phyloP scores from a whole-genome alignment of 2,329 filamentous ascomycete genomes.

The Penicillium sp. region DNA sequence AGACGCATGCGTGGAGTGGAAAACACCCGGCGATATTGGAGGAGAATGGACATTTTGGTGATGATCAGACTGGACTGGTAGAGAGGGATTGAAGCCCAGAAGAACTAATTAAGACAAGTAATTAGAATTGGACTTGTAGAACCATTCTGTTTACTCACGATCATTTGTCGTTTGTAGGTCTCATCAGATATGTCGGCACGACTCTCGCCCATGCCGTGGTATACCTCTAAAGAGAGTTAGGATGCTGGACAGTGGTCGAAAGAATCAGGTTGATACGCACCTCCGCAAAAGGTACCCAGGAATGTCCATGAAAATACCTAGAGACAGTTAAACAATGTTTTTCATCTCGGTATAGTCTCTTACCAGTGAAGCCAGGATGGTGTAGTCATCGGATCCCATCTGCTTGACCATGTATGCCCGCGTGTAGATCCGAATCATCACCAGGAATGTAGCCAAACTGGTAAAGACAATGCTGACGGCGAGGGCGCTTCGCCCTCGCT shows the following conservation, averaged over 20 bases:
- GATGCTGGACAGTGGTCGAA: background rate
- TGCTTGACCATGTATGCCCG: constrained; percentile 31
- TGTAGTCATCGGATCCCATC: constrained; percentile 35
- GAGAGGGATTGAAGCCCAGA: constrained; percentile 31
- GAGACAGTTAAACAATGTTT: background rate
- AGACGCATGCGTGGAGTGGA: constrained; percentile 28
- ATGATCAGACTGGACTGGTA: constrained; percentile 32
- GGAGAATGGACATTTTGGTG: constrained; percentile 34
- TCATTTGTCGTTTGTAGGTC: constrained; percentile 23
- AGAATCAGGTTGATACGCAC: constrained; percentile 14
- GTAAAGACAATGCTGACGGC: constrained; percentile 29
- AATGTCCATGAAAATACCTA: constrained; percentile 29
- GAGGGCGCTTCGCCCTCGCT: no score
- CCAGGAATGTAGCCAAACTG: constrained; percentile 29
- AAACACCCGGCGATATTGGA: constrained; percentile 36
- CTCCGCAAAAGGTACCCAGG: constrained; percentile 27
- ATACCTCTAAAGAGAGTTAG: constrained; percentile 19
- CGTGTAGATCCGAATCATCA: constrained; percentile 40
- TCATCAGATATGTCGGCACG: constrained; percentile 15
- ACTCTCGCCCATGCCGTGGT: constrained; percentile 29
- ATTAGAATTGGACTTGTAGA: background rate
- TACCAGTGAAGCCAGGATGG: constrained; percentile 34
- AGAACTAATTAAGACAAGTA: constrained; percentile 15
- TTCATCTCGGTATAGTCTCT: no score
- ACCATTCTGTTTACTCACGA: constrained; percentile 12